phyloP scores from a whole-genome alignment of 2,329 filamentous ascomycete genomes.

The Penicillium glabrum region DNA sequence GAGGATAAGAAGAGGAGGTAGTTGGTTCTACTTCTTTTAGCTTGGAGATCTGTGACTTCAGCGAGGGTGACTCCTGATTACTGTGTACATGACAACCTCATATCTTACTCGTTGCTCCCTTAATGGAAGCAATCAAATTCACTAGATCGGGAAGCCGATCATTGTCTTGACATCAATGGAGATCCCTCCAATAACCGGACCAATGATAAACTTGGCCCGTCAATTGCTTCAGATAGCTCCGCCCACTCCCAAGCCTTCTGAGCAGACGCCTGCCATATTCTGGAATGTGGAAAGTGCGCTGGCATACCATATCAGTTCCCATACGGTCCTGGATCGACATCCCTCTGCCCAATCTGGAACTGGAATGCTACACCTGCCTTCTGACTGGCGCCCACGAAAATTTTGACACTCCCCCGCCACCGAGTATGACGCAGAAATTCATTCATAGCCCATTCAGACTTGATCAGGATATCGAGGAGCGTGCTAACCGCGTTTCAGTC shows the following conservation, averaged over 20 bases:
- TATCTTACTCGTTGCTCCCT: background rate
- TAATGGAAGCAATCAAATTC: background rate
- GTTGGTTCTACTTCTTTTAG: background rate
- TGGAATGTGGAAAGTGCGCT: conserved; percentile 17
- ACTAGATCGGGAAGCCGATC: background rate
- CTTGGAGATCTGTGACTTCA: background rate
- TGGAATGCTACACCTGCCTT: conserved; percentile 18
- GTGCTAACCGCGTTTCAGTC: conserved; percentile 14
- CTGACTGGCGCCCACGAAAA: conserved; percentile 1
- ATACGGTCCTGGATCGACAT: conserved; percentile 15
- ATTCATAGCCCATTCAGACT: conserved; percentile 4
- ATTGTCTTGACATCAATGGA: background rate
- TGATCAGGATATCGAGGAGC: background rate
- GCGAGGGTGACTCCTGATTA: background rate
- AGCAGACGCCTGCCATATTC: conserved; percentile 11
- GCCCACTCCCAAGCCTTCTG: conserved; percentile 3
- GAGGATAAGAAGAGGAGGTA: conserved; percentile 18
- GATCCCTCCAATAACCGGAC: background rate
- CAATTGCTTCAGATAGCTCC: background rate
- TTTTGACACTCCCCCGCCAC: conserved; percentile 15
- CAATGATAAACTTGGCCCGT: conserved; percentile 1
- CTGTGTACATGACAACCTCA: background rate
- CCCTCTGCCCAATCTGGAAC: background rate
- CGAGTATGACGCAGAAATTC: conserved; percentile 17
- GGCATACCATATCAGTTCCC: conserved; percentile 12